Base-by-base conservation (phyloP, 306 rosid genomes). In the Vigna reflexopilosa region DNA sequence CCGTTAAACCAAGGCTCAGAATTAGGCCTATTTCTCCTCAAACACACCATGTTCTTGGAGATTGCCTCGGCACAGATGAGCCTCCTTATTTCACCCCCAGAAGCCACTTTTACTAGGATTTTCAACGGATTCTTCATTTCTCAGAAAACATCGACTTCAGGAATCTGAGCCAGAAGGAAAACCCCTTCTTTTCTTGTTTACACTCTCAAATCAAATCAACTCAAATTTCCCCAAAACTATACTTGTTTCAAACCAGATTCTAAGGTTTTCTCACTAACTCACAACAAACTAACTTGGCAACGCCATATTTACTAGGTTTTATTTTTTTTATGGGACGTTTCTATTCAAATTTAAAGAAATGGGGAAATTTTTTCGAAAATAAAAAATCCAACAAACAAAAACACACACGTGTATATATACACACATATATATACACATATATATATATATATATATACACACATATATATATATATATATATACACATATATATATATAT, bases 11-110 rank as follows among this genome's bases (percentile, higher is more conserved):
- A 49, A 84, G 89, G 86, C 86, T 91, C 47, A 67, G 83, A 16
- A 85, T 94, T 40, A 78, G 79, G 65, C 83, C 88, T 24, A 14
- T 84, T 83, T 81, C 69, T 58, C 82, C 79, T 15, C 77, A 85
- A 32, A 36, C 76, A 38, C 75, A 49, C 9, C 38, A 16, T 70
- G 70, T 48, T 22, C 72, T 28, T 40, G 87, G 67, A 50, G 87
- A 76, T 70, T 63, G 83, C 42, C 38, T 15, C 28, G 87, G 88
- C 64, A 9, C 26, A 19, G 91, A 91, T 20, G 93, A 93, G 13
- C 80, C 73, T 34, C 88, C 81, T 8, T 93, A 88, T 85, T 50
- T 90, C 86, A 93, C 98, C 49, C 97, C 96, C 13, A 90, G 79
- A 68, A 91, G 98, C 72, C 87, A 81, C 6, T 91, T 93, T 81